Conservation (phyloP, 1,284 basidiomycete species). For the Coniferiporia weirii region DNA sequence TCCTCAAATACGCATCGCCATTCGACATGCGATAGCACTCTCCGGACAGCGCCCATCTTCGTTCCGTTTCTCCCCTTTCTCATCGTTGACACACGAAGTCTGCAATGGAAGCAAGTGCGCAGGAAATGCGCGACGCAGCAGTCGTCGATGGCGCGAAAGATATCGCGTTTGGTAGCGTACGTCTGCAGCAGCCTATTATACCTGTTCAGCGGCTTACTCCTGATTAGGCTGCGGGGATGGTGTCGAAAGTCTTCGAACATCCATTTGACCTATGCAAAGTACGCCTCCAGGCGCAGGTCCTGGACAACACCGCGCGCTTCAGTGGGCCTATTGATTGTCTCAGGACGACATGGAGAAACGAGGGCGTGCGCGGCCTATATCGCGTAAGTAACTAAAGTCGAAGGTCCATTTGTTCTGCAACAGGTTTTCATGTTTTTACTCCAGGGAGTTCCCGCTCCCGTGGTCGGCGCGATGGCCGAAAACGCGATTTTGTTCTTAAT, state of each 20-base stretch:
- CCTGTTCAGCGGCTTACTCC: not conserved
- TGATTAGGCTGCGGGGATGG: constrained; percentile 66
- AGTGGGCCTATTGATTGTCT: constrained; percentile 80
- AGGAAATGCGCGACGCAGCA: constrained; percentile 7
- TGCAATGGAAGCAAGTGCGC: constrained; percentile 11
- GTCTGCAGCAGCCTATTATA: not conserved
- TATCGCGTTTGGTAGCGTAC: constrained; percentile 21
- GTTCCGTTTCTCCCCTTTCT: not conserved
- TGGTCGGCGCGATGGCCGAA: constrained; percentile 87
- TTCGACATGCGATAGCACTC: constrained; percentile 3
- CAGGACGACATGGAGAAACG: constrained; percentile 67
- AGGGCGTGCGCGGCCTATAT: constrained; percentile 77
- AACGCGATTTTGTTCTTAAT: constrained; percentile 86
- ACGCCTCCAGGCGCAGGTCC: constrained; percentile 77
- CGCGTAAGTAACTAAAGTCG: constrained; percentile 48
- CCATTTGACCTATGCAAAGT: constrained; percentile 86
- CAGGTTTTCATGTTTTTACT: not conserved
- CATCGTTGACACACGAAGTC: not conserved
- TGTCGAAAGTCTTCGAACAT: constrained; percentile 80
- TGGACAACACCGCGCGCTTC: constrained; percentile 67
- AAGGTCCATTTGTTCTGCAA: not conserved
- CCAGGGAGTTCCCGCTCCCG: constrained; percentile 83
- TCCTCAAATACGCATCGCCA: not conserved
- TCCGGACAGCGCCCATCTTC: not conserved
- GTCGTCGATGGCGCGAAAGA: constrained; percentile 19